These are phyloP conservation scores for Sclerotinia glacialis DNA, from an alignment of 2,329 filamentous ascomycete species.

Conservation along the genomic window DNA sequence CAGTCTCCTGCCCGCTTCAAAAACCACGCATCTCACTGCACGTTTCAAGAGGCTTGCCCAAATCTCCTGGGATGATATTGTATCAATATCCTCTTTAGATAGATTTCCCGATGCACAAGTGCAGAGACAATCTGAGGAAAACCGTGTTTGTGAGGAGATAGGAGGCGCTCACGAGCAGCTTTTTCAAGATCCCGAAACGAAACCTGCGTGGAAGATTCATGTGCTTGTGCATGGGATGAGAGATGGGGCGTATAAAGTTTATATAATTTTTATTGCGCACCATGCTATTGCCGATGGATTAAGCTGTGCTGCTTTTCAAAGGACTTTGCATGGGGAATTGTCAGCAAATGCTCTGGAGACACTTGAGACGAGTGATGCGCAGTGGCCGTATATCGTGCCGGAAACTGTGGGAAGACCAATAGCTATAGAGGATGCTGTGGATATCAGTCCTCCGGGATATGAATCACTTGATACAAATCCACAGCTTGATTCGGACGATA, in stretches of 20 bases:
- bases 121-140: background rate
- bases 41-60: background rate
- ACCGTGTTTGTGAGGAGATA: conserved; percentile 13
- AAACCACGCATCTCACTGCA: background rate
- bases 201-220: conserved; percentile 30
- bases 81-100: background rate
- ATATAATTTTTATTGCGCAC: conserved; percentile 27
- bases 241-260: conserved; percentile 20
- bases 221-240: conserved; percentile 19
- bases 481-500: background rate
- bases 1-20: background rate
- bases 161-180: conserved; percentile 26
- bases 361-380: background rate
- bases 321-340: conserved; percentile 26
- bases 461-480: background rate
- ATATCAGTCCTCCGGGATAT: background rate
- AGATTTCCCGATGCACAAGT: background rate
- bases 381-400: conserved; percentile 26
- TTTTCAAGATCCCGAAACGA: conserved; percentile 25
- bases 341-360: conserved; percentile 1
- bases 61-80: background rate
- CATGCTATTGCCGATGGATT: conserved; percentile 32
- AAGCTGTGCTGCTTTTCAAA: conserved; percentile 28
- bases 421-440: conserved; percentile 23
- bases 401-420: conserved; percentile 4